Conservation (phyloP, 2,329 filamentous ascomycete species). For the Stagonosporopsis cucurbitacearum region DNA sequence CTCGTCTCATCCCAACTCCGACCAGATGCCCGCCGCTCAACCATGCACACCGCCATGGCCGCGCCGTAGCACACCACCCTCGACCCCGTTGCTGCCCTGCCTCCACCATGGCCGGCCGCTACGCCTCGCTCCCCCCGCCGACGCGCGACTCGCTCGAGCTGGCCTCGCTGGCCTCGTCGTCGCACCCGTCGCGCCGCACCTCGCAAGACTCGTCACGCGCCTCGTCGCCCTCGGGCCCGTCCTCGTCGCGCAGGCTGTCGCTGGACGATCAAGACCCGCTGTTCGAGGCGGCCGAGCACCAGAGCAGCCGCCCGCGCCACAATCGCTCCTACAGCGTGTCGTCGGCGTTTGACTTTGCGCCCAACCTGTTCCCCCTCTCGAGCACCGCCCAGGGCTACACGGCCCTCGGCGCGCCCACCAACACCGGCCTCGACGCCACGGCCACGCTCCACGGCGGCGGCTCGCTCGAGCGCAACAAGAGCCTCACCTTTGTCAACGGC, state of each 20-base stretch:
- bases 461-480: constrained; percentile 95
- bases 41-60: constrained; percentile 36
- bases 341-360: constrained; percentile 94
- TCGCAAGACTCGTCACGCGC: constrained; percentile 74
- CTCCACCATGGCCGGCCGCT: constrained; percentile 48
- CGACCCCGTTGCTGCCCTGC: constrained; percentile 1
- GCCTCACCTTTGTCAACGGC: constrained; percentile 91
- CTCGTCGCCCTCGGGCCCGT: constrained; percentile 82
- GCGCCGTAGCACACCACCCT: constrained; percentile 5
- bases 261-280: constrained; percentile 86
- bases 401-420: constrained; percentile 78
- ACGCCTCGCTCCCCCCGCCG: constrained; percentile 46
- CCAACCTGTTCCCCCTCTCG: constrained; percentile 88
- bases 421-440: constrained; percentile 59
- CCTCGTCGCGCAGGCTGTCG: constrained; percentile 90
- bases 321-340: constrained; percentile 84
- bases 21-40: neutral
- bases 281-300: constrained; percentile 59
- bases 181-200: constrained; percentile 68
- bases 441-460: constrained; percentile 73
- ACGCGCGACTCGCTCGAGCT: constrained; percentile 94
- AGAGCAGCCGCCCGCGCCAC: constrained; percentile 51
- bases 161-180: constrained; percentile 89
- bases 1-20: constrained; percentile 4
- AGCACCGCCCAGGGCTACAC: constrained; percentile 81